phyloP scores from a whole-genome alignment of 768 basidiomycete genomes.

The Lentinula boryana region DNA sequence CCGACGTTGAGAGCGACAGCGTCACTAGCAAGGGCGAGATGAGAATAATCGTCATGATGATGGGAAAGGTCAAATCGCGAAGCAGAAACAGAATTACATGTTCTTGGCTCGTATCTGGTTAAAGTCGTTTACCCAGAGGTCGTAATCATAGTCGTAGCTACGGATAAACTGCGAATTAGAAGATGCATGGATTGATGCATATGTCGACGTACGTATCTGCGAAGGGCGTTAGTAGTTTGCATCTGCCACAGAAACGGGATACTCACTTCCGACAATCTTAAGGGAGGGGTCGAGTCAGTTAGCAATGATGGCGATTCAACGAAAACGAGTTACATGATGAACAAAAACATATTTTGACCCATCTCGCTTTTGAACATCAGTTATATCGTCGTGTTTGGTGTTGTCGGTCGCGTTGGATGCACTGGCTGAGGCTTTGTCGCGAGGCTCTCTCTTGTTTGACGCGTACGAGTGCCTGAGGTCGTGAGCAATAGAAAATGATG shows the following conservation, averaged over 20 bases:
- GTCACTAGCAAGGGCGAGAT: conserved; percentile 27
- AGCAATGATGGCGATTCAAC: not conserved
- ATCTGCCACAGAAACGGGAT: no score
- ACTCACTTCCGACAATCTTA: conserved; percentile 44
- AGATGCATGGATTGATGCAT: not conserved
- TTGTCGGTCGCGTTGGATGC: not conserved
- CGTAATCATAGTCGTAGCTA: conserved; percentile 33
- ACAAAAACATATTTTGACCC: conserved; percentile 44
- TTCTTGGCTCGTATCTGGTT: conserved; percentile 32
- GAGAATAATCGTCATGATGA: not conserved
- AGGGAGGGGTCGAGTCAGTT: not conserved
- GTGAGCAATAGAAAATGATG: not conserved
- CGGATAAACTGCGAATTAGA: not conserved
- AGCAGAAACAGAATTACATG: conserved; percentile 25
- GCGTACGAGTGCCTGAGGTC: not conserved
- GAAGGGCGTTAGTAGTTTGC: not conserved
- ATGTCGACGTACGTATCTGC: conserved; percentile 33
- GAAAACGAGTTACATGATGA: conserved; percentile 33
- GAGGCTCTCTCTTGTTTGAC: not conserved
- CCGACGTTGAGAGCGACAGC: conserved; percentile 64
- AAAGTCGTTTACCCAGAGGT: conserved; percentile 38
- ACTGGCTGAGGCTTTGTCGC: not conserved
- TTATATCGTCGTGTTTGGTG: not conserved
- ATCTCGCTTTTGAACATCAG: conserved; percentile 29
- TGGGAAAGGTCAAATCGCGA: not conserved